Evolutionary conservation across 116 monocot genomes (phyloP), one percentile per base, ranked within the genome.

Genomic region (Papilionanthe hybrid): DNA sequence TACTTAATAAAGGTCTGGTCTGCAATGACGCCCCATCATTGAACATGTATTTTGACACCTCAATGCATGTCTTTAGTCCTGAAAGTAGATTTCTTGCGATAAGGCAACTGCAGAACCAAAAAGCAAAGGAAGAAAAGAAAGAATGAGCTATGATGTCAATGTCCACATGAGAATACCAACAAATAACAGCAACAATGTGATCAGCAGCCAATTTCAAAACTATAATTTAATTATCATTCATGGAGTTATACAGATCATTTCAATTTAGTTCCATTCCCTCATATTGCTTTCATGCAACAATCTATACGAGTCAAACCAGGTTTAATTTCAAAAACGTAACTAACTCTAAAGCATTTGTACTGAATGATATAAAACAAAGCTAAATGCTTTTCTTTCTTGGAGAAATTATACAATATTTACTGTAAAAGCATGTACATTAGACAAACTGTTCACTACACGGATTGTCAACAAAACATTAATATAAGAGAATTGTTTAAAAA

Each of bases 21-120:
- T 79, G 81, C 45, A 88, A 27, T 56, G 84, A 78, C 75, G 82
- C 81, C 27, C 81, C 82, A 87, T 89, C 85, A 69, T 83, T 85
- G 55, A 86, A 88, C 93, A 99, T 99, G 79, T 95, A 99, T 63
- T 82, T 87, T 78, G 89, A 81, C 63, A 99, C 93, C 67, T 99
- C 99, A 43, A 83, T 49, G 78, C 99, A 99, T 65, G 99, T 90
- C 82, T 95, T 99, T 86, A 99, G 74, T 30, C 99, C 99, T 85
- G 90, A 82, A 72, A 99, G 90, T 57, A 99, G 78, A 76, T 99
- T 99, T 85, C 95, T 91, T 17, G 99, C 93, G 66, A 99, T 95
- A 43, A 99, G 91, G 78, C 99, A 99, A 88, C 99, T 99, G 91
- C 81, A 82, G 44, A 83, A 3, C 27, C 20, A 48, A 49, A 25